A percentile compares a stretch with the other conserved stretches of the same genome.
These are phyloP conservation scores for Murraya koenigii DNA, from an alignment of 345 rosid species.

Conservation along the genomic window DNA sequence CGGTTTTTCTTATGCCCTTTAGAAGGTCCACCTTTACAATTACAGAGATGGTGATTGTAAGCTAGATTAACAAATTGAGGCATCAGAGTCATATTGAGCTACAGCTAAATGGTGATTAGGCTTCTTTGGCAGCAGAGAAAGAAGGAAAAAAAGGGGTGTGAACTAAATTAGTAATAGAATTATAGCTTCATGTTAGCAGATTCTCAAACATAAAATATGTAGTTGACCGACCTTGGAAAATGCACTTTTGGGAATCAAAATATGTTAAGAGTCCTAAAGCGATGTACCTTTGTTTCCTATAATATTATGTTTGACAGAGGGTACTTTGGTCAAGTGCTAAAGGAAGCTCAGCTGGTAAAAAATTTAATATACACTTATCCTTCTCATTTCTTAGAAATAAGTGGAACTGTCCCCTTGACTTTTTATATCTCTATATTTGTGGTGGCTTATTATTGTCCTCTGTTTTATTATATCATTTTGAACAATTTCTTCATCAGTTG, in stretches of 20 bases:
- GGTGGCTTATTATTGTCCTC: neutral
- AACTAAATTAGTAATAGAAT: too few relatives aligned
- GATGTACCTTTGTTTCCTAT: neutral
- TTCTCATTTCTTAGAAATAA: neutral
- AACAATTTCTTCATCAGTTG: constrained; percentile 6
- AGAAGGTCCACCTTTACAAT: neutral
- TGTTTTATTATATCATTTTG: constrained; percentile 2
- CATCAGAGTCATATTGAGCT: neutral
- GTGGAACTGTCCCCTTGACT: neutral
- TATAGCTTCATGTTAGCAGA: neutral
- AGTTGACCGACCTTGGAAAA: neutral
- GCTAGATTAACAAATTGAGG: neutral
- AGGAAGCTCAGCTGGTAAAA: neutral
- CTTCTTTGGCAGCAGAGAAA: neutral
- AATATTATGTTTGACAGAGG: neutral
- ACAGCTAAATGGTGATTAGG: neutral
- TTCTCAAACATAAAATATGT: neutral
- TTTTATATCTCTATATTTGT: neutral
- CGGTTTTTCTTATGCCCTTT: neutral
- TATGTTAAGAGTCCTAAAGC: neutral
- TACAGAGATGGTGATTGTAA: neutral
- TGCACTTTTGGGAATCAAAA: neutral
- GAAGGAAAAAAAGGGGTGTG: too few relatives aligned
- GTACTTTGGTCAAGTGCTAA: neutral
- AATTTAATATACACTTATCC: neutral